Conservation (phyloP, 2,329 filamentous ascomycete genomes). For the Apiospora arundinis region DNA sequence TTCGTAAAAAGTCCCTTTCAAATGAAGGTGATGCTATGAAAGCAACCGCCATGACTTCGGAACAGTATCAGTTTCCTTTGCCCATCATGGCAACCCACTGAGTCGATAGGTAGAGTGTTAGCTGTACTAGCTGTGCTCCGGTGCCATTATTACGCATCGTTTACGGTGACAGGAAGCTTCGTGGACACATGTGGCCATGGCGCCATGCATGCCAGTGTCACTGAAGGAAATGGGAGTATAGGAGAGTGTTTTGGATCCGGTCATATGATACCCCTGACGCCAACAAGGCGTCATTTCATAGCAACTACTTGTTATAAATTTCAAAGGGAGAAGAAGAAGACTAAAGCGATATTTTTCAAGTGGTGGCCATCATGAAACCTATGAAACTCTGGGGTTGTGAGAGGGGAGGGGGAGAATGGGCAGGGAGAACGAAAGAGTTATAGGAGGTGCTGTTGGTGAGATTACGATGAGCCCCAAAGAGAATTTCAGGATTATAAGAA, state of each 20-base stretch:
- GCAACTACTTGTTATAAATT: background rate
- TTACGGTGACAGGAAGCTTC: background rate
- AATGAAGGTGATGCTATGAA: background rate
- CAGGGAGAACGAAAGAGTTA: background rate
- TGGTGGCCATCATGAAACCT: background rate
- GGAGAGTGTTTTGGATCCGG: constrained; percentile 1
- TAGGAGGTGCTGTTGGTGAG: background rate
- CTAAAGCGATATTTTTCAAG: background rate
- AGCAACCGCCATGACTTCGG: background rate
- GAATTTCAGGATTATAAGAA: background rate
- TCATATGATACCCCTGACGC: constrained; percentile 8
- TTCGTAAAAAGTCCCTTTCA: background rate
- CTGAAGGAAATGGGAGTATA: background rate
- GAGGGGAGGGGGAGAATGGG: background rate
- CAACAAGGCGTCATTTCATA: background rate
- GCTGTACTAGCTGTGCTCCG: background rate
- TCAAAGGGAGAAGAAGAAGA: background rate
- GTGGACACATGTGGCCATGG: background rate
- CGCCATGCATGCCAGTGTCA: background rate
- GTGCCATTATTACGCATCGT: background rate
- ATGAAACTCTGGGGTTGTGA: background rate
- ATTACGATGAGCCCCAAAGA: background rate
- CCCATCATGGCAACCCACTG: background rate
- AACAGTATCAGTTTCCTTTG: background rate
- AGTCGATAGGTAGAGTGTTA: background rate